phyloP scores from a whole-genome alignment of 1,284 basidiomycete genomes.

The Abortiporus biennis region DNA sequence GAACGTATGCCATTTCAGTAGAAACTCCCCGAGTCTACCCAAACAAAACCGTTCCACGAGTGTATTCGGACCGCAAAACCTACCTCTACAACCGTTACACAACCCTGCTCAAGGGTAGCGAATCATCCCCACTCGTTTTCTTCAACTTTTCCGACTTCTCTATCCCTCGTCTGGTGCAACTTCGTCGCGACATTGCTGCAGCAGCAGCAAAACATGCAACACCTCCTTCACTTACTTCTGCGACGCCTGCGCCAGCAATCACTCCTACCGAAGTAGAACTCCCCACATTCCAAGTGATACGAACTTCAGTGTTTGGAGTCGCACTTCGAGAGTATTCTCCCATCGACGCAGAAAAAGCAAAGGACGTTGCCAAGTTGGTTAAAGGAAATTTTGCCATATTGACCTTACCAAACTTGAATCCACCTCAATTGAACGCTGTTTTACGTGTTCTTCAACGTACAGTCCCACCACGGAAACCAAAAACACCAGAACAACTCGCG shows the following conservation, averaged over 20 bases:
- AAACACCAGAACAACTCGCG: conserved; percentile 42
- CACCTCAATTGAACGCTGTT: conserved; percentile 61
- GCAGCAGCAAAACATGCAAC: conserved; percentile 41
- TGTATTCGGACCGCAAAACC: conserved; percentile 67
- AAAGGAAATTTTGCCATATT: conserved; percentile 62
- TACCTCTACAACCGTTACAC: conserved; percentile 73
- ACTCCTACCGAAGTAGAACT: conserved; percentile 17
- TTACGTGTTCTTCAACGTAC: conserved; percentile 63
- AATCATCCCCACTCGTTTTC: conserved; percentile 56
- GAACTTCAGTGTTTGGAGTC: conserved; percentile 68
- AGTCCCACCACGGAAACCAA: conserved; percentile 51
- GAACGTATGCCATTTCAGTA: conserved; percentile 49
- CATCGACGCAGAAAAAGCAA: conserved; percentile 40
- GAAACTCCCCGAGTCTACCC: conserved; percentile 44
- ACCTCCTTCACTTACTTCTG: conserved; percentile 34
- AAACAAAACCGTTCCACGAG: conserved; percentile 48
- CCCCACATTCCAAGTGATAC: conserved; percentile 58
- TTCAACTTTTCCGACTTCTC: conserved; percentile 68
- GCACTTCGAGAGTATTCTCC: conserved; percentile 54
- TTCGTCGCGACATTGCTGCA: conserved; percentile 57
- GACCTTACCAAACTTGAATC: conserved; percentile 60
- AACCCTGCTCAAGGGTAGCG: conserved; percentile 49
- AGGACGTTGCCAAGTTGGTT: conserved; percentile 47
- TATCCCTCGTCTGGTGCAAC: conserved; percentile 51
- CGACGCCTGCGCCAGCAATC: conserved; percentile 28